These are phyloP conservation scores for Allium sativum DNA, from an alignment of 106 monocot species.

Conservation along the genomic window DNA sequence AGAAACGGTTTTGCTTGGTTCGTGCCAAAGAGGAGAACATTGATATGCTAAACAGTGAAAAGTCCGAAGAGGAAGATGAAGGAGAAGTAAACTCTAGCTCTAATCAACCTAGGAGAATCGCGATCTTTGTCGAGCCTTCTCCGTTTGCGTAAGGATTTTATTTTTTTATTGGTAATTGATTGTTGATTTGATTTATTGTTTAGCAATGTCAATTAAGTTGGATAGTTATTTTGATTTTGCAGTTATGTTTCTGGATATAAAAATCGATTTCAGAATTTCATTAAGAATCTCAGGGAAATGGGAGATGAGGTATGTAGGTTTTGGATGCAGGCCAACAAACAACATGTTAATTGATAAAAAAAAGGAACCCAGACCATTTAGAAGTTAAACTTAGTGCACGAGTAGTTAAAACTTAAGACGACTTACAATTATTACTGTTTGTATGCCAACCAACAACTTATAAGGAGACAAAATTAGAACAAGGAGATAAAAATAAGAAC, in stretches of 20 bases:
- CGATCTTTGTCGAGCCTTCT: slow-evolving; percentile 46
- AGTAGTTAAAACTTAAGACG: no score
- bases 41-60: background rate
- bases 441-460: no score
- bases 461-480: no score
- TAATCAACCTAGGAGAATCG: slow-evolving; percentile 25
- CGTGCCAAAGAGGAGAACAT: background rate
- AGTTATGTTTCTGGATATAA: slow-evolving; percentile 92
- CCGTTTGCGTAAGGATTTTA: slow-evolving; percentile 34
- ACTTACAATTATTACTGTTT: no score
- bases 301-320: slow-evolving; percentile 64
- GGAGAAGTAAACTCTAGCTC: slow-evolving; percentile 4
- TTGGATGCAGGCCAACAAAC: background rate
- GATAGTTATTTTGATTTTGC: background rate
- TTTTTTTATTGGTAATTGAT: no score
- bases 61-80: slow-evolving; percentile 1
- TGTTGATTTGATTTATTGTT: no score
- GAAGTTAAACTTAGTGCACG: background rate
- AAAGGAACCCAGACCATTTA: background rate
- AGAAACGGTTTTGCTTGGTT: background rate
- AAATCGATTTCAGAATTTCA: slow-evolving; percentile 92
- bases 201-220: no score
- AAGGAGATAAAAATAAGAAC: no score
- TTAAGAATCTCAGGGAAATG: slow-evolving; percentile 82
- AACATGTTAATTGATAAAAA: background rate